Conservation (phyloP, 108 stramenopile species). For the Craspedostauros australis region DNA sequence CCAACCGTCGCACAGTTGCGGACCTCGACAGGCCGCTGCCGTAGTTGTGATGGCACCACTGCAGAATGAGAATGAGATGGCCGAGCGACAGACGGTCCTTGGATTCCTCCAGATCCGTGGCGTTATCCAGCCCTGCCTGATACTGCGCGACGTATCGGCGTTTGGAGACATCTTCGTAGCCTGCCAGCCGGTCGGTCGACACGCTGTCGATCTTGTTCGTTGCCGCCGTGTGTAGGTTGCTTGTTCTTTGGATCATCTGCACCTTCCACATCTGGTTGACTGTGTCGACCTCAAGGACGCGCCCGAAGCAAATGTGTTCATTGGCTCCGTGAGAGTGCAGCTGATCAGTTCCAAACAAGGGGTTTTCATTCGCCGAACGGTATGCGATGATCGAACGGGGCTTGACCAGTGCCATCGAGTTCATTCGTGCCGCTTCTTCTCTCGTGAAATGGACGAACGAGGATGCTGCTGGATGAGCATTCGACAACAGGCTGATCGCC, state of each 20-base stretch:
- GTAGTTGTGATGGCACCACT: constrained; percentile 43
- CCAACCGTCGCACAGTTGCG: constrained; percentile 23
- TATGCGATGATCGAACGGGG: constrained; percentile 45
- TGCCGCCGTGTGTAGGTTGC: not conserved
- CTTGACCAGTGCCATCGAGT: constrained; percentile 44
- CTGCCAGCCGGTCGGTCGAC: constrained; percentile 38
- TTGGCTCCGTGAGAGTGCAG: not conserved
- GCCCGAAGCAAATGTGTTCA: constrained; percentile 32
- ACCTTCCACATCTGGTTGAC: constrained; percentile 36
- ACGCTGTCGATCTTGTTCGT: constrained; percentile 19
- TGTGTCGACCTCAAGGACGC: constrained; percentile 31
- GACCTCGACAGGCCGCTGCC: not conserved
- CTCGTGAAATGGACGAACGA: constrained; percentile 45
- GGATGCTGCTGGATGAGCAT: constrained; percentile 44
- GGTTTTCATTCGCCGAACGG: constrained; percentile 12
- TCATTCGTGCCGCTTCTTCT: constrained; percentile 24
- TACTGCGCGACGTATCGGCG: constrained; percentile 28
- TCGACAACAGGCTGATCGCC: constrained; percentile 42
- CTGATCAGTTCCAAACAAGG: constrained; percentile 4
- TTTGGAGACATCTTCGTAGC: constrained; percentile 47
- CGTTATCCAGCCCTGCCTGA: constrained; percentile 39
- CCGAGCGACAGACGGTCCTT: constrained; percentile 28
- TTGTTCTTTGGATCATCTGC: constrained; percentile 16
- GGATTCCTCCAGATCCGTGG: constrained; percentile 25
- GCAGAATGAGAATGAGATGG: constrained; percentile 48